Evolutionary conservation across 805 yeast species (phyloP).

Genomic region (Cyberlindnera mississippiensis): DNA sequence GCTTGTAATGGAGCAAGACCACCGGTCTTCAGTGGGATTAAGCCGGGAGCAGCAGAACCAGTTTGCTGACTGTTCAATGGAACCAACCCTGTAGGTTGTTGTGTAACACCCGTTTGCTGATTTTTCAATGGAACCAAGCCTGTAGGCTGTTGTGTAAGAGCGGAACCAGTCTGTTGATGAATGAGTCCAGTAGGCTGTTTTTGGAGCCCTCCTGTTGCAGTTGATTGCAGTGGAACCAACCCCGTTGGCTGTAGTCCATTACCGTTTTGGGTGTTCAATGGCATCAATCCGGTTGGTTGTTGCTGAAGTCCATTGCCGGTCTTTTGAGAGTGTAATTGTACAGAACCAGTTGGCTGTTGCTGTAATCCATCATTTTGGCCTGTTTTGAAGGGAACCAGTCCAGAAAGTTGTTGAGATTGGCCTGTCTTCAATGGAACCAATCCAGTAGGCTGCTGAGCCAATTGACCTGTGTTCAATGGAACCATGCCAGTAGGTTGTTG

Average conservation of each 20-base stretch:
- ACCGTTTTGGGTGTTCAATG: too few relatives aligned
- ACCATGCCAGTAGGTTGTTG: constrained; percentile 13
- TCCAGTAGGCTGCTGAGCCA: constrained; percentile 14
- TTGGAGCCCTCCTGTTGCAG: too few relatives aligned
- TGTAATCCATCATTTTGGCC: too few relatives aligned
- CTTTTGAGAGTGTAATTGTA: not conserved
- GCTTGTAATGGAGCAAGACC: constrained; percentile 31
- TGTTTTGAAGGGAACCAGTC: too few relatives aligned
- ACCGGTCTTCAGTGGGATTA: constrained; percentile 23
- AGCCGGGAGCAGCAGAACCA: constrained; percentile 30
- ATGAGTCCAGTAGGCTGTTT: constrained; percentile 10
- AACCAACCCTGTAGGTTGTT: constrained; percentile 57
- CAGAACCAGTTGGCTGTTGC: too few relatives aligned
- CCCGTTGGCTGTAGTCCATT: too few relatives aligned
- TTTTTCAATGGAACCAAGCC: constrained; percentile 51
- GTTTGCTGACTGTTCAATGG: constrained; percentile 35
- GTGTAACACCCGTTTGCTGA: constrained; percentile 20
- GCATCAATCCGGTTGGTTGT: too few relatives aligned
- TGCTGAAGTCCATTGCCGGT: not conserved
- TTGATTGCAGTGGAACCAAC: too few relatives aligned
- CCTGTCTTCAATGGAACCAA: too few relatives aligned
- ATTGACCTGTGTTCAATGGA: not conserved
- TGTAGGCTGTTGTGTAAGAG: constrained; percentile 56
- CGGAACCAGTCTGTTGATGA: constrained; percentile 8
- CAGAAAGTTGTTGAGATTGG: too few relatives aligned